phyloP scores from a whole-genome alignment of 2,329 filamentous ascomycete species.

The Cercospora sp. region DNA sequence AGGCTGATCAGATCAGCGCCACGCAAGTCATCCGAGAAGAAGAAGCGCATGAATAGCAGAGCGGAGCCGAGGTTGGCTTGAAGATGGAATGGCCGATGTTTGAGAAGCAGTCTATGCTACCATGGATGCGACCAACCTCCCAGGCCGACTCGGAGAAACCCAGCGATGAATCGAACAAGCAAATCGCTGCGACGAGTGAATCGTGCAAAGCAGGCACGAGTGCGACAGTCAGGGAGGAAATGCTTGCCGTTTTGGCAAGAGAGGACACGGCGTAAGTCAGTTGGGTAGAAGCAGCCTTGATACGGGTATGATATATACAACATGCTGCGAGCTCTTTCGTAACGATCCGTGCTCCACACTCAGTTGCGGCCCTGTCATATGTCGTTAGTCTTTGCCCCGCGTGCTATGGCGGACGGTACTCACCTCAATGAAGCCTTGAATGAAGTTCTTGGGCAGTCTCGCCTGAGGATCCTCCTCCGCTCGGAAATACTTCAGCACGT shows the following conservation, averaged over 20 bases:
- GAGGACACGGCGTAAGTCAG: not conserved
- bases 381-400: slow-evolving; percentile 10
- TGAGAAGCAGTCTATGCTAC: slow-evolving; percentile 15
- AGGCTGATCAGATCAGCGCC: slow-evolving; percentile 36
- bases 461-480: slow-evolving; percentile 76
- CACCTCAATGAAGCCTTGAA: slow-evolving; percentile 93
- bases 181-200: not conserved
- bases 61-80: not conserved
- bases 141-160: slow-evolving; percentile 2
- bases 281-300: slow-evolving; percentile 12
- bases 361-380: slow-evolving; percentile 32
- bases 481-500: slow-evolving; percentile 96
- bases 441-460: slow-evolving; percentile 83
- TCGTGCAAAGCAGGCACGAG: not conserved
- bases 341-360: slow-evolving; percentile 4
- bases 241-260: not conserved
- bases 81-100: not conserved
- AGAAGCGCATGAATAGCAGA: slow-evolving; percentile 44
- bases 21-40: slow-evolving; percentile 50
- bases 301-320: slow-evolving; percentile 36
- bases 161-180: not conserved
- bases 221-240: not conserved
- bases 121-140: slow-evolving; percentile 21
- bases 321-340: slow-evolving; percentile 12
- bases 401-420: slow-evolving; percentile 33